Evolutionary conservation across 352 stramenopile species (phyloP), one percentile per base, ranked within the genome.

Genomic region (Phytophthora capsici): DNA sequence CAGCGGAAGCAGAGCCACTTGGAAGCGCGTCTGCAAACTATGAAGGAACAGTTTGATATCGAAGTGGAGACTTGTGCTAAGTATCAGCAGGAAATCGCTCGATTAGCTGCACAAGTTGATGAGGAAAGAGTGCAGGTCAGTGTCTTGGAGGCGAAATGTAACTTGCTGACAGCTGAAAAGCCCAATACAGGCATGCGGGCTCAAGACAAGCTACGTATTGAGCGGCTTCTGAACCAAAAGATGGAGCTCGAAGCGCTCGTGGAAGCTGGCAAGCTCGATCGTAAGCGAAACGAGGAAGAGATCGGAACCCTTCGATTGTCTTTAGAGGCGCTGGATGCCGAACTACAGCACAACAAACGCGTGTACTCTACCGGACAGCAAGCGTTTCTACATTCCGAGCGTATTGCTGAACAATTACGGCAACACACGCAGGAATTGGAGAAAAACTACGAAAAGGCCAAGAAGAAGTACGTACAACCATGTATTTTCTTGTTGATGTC

Each of bases 161-260:
- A 88, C 26, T 53, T 94, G 1, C 44, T 93, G 5, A 69, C 74
- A 12, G 78, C 75, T 0, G 86, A 92, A 57, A 93, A 93, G 55
- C 77, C 88, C 38, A 92, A 91, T 51, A 86, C 76, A 4, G 84
- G 80, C 10, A 93, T 93, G 82, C 78, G 83, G 0, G 82, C 82
- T 7, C 83, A 91, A 69, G 86, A 95, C 60, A 93, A 93, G 40
- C 66, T 92, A 14, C 83, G 82, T 0, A 93, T 95, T 25, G 86
- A 95, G 37, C 50, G 82, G 10, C 60, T 95, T 0, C 44, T 94
- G 0, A 93, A 93, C 53, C 79, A 94, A 51, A 95, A 94, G 55
- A 59, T 90, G 25, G 82, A 95, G 46, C 71, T 94, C 0, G 82
- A 95, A 58, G 81, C 82, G 10, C 37, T 73, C 3, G 66, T 94